A percentile compares a stretch with the other conserved stretches of the same genome.
Evolutionary conservation across 352 stramenopile genomes (phyloP).

Genomic region (Elongisporangium senticosum): DNA sequence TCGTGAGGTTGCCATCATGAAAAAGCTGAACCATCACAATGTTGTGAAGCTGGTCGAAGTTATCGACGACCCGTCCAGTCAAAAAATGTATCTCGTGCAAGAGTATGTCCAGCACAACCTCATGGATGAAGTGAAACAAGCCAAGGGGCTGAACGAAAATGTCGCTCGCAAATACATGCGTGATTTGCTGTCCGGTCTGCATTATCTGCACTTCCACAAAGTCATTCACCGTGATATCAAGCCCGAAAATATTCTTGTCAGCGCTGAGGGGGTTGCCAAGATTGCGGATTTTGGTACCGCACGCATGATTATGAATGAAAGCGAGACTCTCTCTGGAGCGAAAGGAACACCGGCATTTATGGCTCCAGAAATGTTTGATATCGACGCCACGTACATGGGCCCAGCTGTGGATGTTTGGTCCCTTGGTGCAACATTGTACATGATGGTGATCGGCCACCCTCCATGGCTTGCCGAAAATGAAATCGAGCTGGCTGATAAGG

Average conservation of each 20-base stretch:
- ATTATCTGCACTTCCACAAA: conserved; percentile 93
- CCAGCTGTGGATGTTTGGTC: conserved; percentile 87
- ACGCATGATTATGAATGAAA: conserved; percentile 89
- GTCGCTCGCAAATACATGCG: conserved; percentile 84
- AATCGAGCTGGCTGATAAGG: conserved; percentile 77
- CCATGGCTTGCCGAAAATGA: conserved; percentile 90
- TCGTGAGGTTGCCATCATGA: conserved; percentile 95
- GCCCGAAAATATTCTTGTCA: conserved; percentile 85
- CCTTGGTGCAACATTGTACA: conserved; percentile 87
- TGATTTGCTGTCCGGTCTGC: conserved; percentile 82
- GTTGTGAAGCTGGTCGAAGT: conserved; percentile 93
- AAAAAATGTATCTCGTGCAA: conserved; percentile 95
- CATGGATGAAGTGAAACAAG: conserved; percentile 83
- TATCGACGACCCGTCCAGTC: conserved; percentile 90
- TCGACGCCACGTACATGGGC: conserved; percentile 83
- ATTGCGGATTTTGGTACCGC: conserved; percentile 89
- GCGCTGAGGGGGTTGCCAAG: conserved; percentile 77
- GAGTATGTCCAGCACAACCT: conserved; percentile 93
- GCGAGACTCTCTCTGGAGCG: conserved; percentile 73
- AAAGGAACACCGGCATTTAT: conserved; percentile 89
- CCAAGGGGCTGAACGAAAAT: conserved; percentile 55
- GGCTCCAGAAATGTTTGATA: conserved; percentile 89
- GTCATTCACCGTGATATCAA: conserved; percentile 93
- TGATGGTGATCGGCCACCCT: conserved; percentile 89
- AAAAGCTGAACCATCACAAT: conserved; percentile 92